Percentiles rank a stretch among this genome's conserved stretches.
Conservation (phyloP, 1,139 yeast genomes). For the Magnusiomyces suaveolens region DNA sequence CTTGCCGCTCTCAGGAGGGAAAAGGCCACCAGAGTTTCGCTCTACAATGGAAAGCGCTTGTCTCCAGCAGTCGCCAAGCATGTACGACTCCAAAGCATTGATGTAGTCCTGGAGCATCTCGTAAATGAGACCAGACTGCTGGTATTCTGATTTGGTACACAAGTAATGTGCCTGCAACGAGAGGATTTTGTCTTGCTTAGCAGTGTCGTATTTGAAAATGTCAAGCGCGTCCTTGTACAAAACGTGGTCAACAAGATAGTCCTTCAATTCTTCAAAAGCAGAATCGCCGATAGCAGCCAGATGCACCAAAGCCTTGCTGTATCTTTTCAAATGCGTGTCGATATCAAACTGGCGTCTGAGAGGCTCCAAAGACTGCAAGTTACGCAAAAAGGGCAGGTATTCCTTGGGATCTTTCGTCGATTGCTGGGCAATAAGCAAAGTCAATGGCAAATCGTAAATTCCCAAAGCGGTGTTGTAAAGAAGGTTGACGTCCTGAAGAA, state of each 20-base stretch:
- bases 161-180: slow-evolving; percentile 54
- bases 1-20: slow-evolving; percentile 22
- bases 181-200: slow-evolving; percentile 44
- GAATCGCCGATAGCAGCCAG: slow-evolving; percentile 44
- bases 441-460: slow-evolving; percentile 68
- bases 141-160: slow-evolving; percentile 40
- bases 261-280: slow-evolving; percentile 49
- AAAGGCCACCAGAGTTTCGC: slow-evolving; percentile 26
- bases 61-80: slow-evolving; percentile 68
- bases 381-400: slow-evolving; percentile 83
- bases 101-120: slow-evolving; percentile 54
- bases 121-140: slow-evolving; percentile 68
- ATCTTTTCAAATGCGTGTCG: slow-evolving; percentile 65
- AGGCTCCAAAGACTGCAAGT: slow-evolving; percentile 57
- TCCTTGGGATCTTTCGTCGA: slow-evolving; percentile 98
- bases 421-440: slow-evolving; percentile 83
- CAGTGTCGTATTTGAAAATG: slow-evolving; percentile 50
- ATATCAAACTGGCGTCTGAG: slow-evolving; percentile 64
- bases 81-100: slow-evolving; percentile 61
- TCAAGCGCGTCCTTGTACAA: slow-evolving; percentile 62
- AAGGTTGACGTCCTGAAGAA: slow-evolving; percentile 79
- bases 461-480: slow-evolving; percentile 75
- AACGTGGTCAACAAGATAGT: slow-evolving; percentile 64
- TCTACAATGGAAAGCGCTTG: slow-evolving; percentile 62
- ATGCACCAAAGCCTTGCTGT: slow-evolving; percentile 59